Evolutionary conservation across 2,329 filamentous ascomycete species (phyloP), one percentile per base, ranked within the genome.

Genomic region (Cordyceps javanica): DNA sequence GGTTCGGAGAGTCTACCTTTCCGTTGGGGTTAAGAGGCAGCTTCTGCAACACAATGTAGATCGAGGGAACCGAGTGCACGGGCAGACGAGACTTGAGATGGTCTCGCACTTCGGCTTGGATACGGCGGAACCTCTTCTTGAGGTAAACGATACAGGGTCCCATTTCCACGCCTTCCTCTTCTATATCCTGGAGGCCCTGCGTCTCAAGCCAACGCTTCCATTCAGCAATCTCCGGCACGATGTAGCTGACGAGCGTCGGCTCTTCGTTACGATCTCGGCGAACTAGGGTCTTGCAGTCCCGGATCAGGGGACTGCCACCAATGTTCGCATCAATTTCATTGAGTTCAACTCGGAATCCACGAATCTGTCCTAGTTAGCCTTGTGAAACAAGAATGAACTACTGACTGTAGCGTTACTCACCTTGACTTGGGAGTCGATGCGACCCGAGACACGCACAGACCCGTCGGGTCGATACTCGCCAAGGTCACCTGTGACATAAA

Each of bases 301-400:
- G 82, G 25, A 97, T 82, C 25, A 95, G 74, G 1, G 83, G 85
- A 72, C 90, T 83, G 45, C 85, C 81, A 55, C 85, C 88, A 48
- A 97, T 75, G 69, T 96, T 87, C 42, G 80, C 88, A 71, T 97
- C 92, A 63, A 97, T 97, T 64, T 97, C 94, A 62, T 88, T 88
- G 46, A 97, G 85, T 74, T 99, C 94, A 64, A 99, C 96, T 60
- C 93, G 82, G 79, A 97, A 97, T 1, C 93, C 93, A 60, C 94
- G 88, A 63, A 97, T 93, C 78, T 41, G 39, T 41, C 4, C n/a
- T 3, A 23, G 19, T 41, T 41, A 41, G 39, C 39, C 3, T 41
- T 9, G n/a, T 13, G 9, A 7, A 41, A 21, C 2, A 41, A 13
- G 5, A 2, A 14, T 23, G 39, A 41, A n/a, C n/a, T n/a, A n/a